Percentiles rank a stretch among this genome's conserved stretches.
phyloP scores from a whole-genome alignment of 345 rosid genomes.

The Eucalyptus pauciflora region DNA sequence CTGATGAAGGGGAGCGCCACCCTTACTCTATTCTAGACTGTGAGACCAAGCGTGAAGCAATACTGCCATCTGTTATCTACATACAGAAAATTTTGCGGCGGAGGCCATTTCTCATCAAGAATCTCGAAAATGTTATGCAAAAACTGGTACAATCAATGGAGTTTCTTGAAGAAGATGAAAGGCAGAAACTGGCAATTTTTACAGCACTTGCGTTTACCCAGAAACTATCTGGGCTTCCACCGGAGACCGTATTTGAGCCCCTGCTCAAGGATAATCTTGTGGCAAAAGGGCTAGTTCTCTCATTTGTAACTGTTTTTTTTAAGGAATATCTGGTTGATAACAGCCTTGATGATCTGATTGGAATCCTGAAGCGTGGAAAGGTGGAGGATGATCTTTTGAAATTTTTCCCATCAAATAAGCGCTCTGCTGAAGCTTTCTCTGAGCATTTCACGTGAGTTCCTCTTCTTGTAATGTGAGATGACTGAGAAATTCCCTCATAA shows the following conservation, averaged over 20 bases:
- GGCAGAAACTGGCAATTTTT: slow-evolving; percentile 97
- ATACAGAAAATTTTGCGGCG: slow-evolving; percentile 84
- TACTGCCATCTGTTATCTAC: slow-evolving; percentile 81
- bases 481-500: neutral
- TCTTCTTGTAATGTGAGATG: neutral
- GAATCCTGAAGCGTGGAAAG: slow-evolving; percentile 88
- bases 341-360: slow-evolving; percentile 89
- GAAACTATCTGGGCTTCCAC: slow-evolving; percentile 95
- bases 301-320: slow-evolving; percentile 89
- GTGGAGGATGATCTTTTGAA: slow-evolving; percentile 89
- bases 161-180: slow-evolving; percentile 93
- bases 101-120: slow-evolving; percentile 92
- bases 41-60: slow-evolving; percentile 71
- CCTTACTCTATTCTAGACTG: slow-evolving; percentile 80
- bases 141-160: slow-evolving; percentile 91
- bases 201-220: slow-evolving; percentile 97
- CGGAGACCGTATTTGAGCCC: slow-evolving; percentile 96
- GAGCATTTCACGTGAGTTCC: slow-evolving; percentile 93
- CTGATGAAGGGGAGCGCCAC: slow-evolving; percentile 99
- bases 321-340: slow-evolving; percentile 95
- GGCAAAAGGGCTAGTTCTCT: slow-evolving; percentile 97
- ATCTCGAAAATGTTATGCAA: slow-evolving; percentile 90
- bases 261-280: slow-evolving; percentile 96
- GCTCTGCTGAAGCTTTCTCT: slow-evolving; percentile 81
- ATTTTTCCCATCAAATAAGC: slow-evolving; percentile 73